These are phyloP conservation scores for Aspergillus carlsbadensis DNA, from an alignment of 495 filamentous ascomycete genomes.

Conservation along the genomic window DNA sequence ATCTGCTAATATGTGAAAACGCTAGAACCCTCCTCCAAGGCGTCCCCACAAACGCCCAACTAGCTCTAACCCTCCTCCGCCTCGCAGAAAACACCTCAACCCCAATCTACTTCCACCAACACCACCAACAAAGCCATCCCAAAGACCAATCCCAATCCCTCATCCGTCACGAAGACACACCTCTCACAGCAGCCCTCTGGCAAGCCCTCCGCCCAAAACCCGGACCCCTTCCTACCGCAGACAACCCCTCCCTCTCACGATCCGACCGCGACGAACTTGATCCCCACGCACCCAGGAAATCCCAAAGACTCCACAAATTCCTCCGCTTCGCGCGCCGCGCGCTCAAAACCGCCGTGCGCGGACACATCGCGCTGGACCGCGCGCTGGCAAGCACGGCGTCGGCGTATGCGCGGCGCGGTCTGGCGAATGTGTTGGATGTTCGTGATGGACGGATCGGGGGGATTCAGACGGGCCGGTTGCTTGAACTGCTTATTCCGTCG, in stretches of 20 bases:
- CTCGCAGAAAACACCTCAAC: constrained; percentile 74
- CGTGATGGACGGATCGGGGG: too few species aligned
- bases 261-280: too few species aligned
- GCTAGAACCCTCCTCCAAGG: constrained; percentile 63
- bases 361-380: constrained; percentile 66
- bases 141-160: background rate
- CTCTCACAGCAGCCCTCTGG: too few species aligned
- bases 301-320: constrained; percentile 36
- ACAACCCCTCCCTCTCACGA: too few species aligned
- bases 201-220: too few species aligned
- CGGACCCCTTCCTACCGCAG: too few species aligned
- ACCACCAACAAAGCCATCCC: too few species aligned
- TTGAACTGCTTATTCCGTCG: constrained; percentile 47
- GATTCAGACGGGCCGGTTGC: too few species aligned
- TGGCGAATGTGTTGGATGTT: too few species aligned
- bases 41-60: constrained; percentile 82
- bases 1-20: too few species aligned
- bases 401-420: background rate
- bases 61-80: constrained; percentile 80
- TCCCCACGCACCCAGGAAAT: too few species aligned
- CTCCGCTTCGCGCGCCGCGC: constrained; percentile 67
- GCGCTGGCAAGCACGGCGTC: constrained; percentile 51
- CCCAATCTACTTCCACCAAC: constrained; percentile 5
- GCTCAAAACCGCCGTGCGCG: constrained; percentile 63
- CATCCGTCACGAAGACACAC: too few species aligned